Base-by-base conservation (phyloP, 371 early-diverging fungal species). In the Lichtheimia hyalospora region DNA sequence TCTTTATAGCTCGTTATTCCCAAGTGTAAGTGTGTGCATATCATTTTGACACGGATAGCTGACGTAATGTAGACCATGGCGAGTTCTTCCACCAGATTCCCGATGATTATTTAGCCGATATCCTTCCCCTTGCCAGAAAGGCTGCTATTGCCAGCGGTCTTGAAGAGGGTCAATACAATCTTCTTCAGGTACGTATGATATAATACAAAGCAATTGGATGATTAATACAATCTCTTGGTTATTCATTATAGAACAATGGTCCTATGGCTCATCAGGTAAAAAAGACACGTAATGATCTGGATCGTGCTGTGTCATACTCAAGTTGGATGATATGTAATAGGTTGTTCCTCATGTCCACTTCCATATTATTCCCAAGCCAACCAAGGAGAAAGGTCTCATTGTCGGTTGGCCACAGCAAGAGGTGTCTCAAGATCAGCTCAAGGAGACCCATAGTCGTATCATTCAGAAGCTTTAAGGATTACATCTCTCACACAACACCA, bases 261-360 rank as follows among this genome's bases (percentile, higher is more conserved):
- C 64, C 67, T 20, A 62, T 86, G 49, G 92, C 92, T 13, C 88
- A 87, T 69, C 82, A 87, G 84, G 83, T 75, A 76, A 52, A 15
- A n/a, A 2, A 56, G 52, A 28, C 5, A 48, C 54, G 10, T 34
- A 34, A 8, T 8, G 34, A 34, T 3, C 3, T 27, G 27, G 27
- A 4, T 34, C 10, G 10, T 8, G 2, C 10, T 34, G 10, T 34
- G 10, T 10, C 6, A 34, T 34, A 10, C 34, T 34, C 34, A 34
- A 34, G 10, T 10, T 8, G 34, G 34, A 34, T 8, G 34, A 10
- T 3, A 15, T 39, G 34, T 49, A 27, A n/a, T 57, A 77, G 77
- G 87, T 81, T 44, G 93, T 95, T 13, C 84, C 82, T 49, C 96
- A 96, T 64, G 96, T 94, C 18, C 96, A 96, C 65, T 94, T 94